Percentiles rank a stretch among this genome's conserved stretches.
These are phyloP conservation scores for Cutaneotrichosporon dermatis DNA, from an alignment of 1,284 basidiomycete species.

Conservation along the genomic window DNA sequence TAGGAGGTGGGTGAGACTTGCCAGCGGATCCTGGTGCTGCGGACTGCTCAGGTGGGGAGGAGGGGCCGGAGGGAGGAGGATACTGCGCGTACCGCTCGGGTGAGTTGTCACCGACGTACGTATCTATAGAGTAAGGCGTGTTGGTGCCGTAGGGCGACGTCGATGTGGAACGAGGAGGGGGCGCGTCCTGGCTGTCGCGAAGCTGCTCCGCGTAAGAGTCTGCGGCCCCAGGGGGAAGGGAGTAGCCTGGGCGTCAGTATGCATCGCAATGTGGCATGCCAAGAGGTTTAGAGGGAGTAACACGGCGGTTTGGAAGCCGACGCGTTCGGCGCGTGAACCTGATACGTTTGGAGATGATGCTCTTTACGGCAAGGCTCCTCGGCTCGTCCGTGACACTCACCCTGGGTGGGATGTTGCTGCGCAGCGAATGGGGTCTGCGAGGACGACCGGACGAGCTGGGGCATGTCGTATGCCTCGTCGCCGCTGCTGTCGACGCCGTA, in stretches of 20 bases:
- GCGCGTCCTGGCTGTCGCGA: too few relatives aligned
- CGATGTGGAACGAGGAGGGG: too few relatives aligned
- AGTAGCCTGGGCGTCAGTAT: slow-evolving; percentile 2
- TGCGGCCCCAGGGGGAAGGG: slow-evolving; percentile 1
- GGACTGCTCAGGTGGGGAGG: background rate
- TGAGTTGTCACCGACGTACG: background rate
- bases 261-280: background rate
- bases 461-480: slow-evolving; percentile 22
- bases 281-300: background rate
- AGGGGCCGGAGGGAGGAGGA: background rate
- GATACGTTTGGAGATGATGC: too few relatives aligned
- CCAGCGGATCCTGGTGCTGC: too few relatives aligned
- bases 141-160: too few relatives aligned
- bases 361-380: too few relatives aligned
- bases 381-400: background rate
- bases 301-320: background rate
- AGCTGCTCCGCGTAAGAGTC: background rate
- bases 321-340: too few relatives aligned
- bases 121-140: too few relatives aligned
- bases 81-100: background rate
- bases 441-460: background rate
- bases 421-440: background rate
- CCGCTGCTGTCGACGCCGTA: slow-evolving; percentile 5
- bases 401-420: background rate
- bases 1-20: background rate